Evolutionary conservation across 805 yeast species (phyloP), one percentile per base, ranked within the genome.

Genomic region (Saccharomyces paradoxus): DNA sequence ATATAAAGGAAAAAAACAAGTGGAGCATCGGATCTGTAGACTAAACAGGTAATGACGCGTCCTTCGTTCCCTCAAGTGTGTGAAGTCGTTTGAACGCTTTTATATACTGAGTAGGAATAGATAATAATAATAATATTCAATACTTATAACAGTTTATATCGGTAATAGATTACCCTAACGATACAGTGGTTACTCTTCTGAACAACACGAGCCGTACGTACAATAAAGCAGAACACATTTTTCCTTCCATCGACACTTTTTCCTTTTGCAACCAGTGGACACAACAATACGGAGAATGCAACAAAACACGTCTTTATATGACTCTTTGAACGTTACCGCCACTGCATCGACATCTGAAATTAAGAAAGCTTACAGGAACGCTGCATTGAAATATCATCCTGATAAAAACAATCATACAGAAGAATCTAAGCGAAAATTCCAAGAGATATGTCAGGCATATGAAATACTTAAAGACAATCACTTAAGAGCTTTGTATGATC

Each of bases 381-480:
- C 77, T 51, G 82, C 83, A 2, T 63, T 80, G 50, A 73, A 73
- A 61, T 80, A 76, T 63, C 91, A 85, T 64, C 91, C 91, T 0
- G 91, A 85, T 64, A 80, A 81, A 60, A 80, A 81, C 22, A 73
- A 74, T 54, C 79, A 75, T 57, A 69, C 79, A 17, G 79, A 78
- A 6, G 76, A 71, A 29, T 73, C 79, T 41, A 80, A 81, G 3
- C 77, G 75, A 55, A 72, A 69, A 56, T 87, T 86, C 70, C 83
- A 83, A 69, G 80, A 78, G 52, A 75, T 86, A 46, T 80, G 84
- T 2, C 75, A 77, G 49, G 91, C 92, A 0, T 87, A 87, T 66
- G 86, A 85, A 58, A 73, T 81, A 5, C 71, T 87, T 32, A 72
- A 76, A 41, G 81, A 84, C 63, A 65, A 68, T 1, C 66, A 67